phyloP scores from a whole-genome alignment of 1,139 yeast species.

The Scheffersomyces illinoinensis region DNA sequence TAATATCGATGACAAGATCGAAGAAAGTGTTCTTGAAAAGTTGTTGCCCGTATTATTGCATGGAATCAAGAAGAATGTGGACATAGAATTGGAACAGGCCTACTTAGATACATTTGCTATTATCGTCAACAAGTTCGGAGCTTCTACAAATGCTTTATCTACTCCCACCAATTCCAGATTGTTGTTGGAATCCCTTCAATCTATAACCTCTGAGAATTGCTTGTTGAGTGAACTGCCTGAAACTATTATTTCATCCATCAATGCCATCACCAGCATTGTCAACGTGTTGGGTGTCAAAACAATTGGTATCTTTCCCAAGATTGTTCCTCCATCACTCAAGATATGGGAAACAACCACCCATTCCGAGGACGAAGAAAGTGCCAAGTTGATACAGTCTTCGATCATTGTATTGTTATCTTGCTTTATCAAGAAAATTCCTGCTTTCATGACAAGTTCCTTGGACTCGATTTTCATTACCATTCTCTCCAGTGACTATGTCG shows the following conservation, averaged over 20 bases:
- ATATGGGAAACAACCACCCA: slow-evolving; percentile 46
- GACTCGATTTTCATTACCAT: slow-evolving; percentile 59
- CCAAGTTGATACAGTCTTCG: slow-evolving; percentile 57
- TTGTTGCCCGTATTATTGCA: slow-evolving; percentile 50
- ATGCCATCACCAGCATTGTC: slow-evolving; percentile 69
- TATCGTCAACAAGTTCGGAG: slow-evolving; percentile 63
- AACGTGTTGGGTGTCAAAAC: slow-evolving; percentile 80
- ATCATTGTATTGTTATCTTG: slow-evolving; percentile 72
- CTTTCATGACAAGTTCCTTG: slow-evolving; percentile 74
- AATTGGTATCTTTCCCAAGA: slow-evolving; percentile 81
- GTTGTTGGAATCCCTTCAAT: slow-evolving; percentile 49
- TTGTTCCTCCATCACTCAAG: slow-evolving; percentile 71
- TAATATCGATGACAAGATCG: slow-evolving; percentile 41
- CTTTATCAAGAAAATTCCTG: slow-evolving; percentile 80
- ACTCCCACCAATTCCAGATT: slow-evolving; percentile 44
- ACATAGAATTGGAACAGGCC: slow-evolving; percentile 60
- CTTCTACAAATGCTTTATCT: slow-evolving; percentile 27
- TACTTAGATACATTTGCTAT: slow-evolving; percentile 69
- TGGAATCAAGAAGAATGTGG: slow-evolving; percentile 41
- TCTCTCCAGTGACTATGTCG: slow-evolving; percentile 58
- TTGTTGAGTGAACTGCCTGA: slow-evolving; percentile 56
- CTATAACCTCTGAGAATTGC: slow-evolving; percentile 57
- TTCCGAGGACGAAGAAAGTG: slow-evolving; percentile 22
- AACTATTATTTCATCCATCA: slow-evolving; percentile 71
- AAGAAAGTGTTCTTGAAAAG: slow-evolving; percentile 40